phyloP scores from a whole-genome alignment of 1,284 basidiomycete species.

The Cryptococcus deneoformans region DNA sequence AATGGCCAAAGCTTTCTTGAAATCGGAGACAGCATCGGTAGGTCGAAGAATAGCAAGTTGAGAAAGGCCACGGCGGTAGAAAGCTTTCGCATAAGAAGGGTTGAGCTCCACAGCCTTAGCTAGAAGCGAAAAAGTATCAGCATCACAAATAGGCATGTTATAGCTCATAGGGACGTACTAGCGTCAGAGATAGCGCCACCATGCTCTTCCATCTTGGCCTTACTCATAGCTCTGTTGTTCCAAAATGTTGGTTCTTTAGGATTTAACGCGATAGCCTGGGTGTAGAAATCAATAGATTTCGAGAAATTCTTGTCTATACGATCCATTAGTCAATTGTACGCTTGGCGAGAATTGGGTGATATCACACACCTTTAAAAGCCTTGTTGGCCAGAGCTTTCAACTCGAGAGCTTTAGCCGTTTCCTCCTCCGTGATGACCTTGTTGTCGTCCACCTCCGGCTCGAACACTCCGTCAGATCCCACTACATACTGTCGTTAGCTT shows the following conservation, averaged over 20 bases:
- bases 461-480: slow-evolving; percentile 44
- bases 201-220: slow-evolving; percentile 54
- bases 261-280: slow-evolving; percentile 73
- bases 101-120: slow-evolving; percentile 86
- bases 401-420: slow-evolving; percentile 62
- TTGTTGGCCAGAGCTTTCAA: slow-evolving; percentile 83
- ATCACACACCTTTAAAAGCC: slow-evolving; percentile 66
- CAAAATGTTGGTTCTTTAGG: slow-evolving; percentile 54
- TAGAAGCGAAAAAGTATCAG: slow-evolving; percentile 35
- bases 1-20: slow-evolving; percentile 78
- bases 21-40: slow-evolving; percentile 77
- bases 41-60: slow-evolving; percentile 86
- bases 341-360: background rate
- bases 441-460: slow-evolving; percentile 43
- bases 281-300: slow-evolving; percentile 67
- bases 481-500: slow-evolving; percentile 16
- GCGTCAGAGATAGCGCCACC: slow-evolving; percentile 50
- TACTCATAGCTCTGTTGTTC: slow-evolving; percentile 52
- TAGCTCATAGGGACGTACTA: slow-evolving; percentile 34
- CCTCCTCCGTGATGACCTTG: slow-evolving; percentile 60
- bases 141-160: background rate
- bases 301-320: slow-evolving; percentile 59
- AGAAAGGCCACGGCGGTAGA: slow-evolving; percentile 78
- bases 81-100: slow-evolving; percentile 77
- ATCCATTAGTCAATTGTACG: background rate